Base-by-base conservation (phyloP, 2,329 filamentous ascomycete genomes). In the Pseudogymnoascus destructans region DNA sequence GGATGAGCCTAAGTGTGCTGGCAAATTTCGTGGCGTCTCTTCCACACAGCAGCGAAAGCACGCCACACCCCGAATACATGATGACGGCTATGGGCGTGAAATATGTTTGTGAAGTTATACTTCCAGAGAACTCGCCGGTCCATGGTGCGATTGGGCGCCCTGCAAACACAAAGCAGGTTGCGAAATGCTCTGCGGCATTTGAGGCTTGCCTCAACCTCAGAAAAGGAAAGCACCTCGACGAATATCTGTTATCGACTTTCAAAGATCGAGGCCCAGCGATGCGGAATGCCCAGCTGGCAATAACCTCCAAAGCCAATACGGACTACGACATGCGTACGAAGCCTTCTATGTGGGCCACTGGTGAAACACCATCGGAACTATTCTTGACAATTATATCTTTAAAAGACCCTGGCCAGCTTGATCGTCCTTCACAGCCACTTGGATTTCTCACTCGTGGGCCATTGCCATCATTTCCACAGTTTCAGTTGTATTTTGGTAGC, bases 111-210 rank as follows among this genome's bases (percentile, higher is more conserved):
- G 89, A 95, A 66, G 82, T 95, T 1, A 77, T 89, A 9, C 73
- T 98, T 21, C 92, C 93, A 0, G 79, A 84, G 10, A 77, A 77
- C 19, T 87, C 89, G 0, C 89, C 89, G 0, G 73, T 96, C 33
- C 79, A 77, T 58, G 82, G 80, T 27, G 77, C 80, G 4, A 75
- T 77, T 10, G 92, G 93, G 4, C 75, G 73, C 6, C 73, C 81
- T 0, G 81, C 85, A 58, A 69, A 75, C 6, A 87, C 78, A 59
- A 97, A 95, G 70, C 77, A 83, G 27, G 73, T 86, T 15, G 92
- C 93, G 3, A 95, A 93, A 70, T 89, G 88, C 63, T 89, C 91
- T 0, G 92, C 91, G 2, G 92, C 93, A 0, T 97, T 92, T 68
- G 81, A 90, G 66, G 81, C 86, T 56, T 96, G 91, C 66, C 69